These are phyloP conservation scores for Solanum medicagineum DNA, from an alignment of 257 asterid genomes.

Conservation along the genomic window DNA sequence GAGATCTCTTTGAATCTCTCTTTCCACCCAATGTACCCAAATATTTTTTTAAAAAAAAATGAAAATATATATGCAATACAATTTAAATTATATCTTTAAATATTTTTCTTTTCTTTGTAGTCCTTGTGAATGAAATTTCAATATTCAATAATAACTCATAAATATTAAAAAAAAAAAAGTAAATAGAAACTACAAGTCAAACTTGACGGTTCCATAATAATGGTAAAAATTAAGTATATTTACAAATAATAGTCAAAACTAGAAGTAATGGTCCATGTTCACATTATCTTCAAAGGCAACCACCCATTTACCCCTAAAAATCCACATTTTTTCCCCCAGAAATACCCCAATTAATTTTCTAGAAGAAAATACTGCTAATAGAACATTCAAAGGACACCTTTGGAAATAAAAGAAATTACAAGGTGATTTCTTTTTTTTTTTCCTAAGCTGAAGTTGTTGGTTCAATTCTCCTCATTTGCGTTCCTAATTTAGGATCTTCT, in stretches of 20 bases:
- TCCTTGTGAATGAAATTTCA: neutral
- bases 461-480: conserved; percentile 40
- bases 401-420: neutral
- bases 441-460: conserved; percentile 13
- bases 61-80: too few species aligned
- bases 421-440: neutral
- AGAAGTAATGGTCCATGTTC: neutral
- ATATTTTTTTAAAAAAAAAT: too few species aligned
- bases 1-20: neutral
- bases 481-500: conserved; percentile 28
- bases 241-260: neutral
- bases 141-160: neutral
- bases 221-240: neutral
- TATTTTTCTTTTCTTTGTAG: neutral
- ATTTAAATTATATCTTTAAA: too few species aligned
- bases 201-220: neutral
- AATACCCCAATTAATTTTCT: neutral
- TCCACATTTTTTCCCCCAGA: neutral
- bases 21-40: too few species aligned
- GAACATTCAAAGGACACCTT: neutral
- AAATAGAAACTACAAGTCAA: neutral
- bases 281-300: conserved; percentile 15
- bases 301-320: conserved; percentile 9
- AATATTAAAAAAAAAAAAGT: neutral
- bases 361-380: neutral